These are phyloP conservation scores for Kernera saxatilis DNA, from an alignment of 345 rosid species.

Conservation along the genomic window DNA sequence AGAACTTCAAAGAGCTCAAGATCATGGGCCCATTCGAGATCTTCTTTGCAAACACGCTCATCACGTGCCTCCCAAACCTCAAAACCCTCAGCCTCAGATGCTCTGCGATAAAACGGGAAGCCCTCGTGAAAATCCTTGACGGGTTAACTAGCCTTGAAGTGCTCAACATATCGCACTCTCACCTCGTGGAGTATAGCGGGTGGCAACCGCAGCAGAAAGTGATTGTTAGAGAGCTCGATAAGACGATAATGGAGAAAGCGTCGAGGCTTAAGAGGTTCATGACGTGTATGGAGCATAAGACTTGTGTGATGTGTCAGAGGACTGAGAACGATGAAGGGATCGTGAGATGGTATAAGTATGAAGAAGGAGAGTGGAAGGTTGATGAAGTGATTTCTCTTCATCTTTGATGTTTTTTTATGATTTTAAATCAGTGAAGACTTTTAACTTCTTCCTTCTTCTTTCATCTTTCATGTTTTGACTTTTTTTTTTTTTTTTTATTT, in stretches of 20 bases:
- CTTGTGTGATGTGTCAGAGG: slow-evolving; percentile 74
- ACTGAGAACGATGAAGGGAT: slow-evolving; percentile 68
- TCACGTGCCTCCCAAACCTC: slow-evolving; percentile 41
- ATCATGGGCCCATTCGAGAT: slow-evolving; percentile 73
- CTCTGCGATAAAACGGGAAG: slow-evolving; percentile 51
- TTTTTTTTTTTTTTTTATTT: neutral
- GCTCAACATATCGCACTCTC: slow-evolving; percentile 78
- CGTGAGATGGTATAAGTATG: slow-evolving; percentile 84
- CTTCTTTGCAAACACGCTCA: slow-evolving; percentile 44
- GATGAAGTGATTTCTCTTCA: slow-evolving; percentile 63
- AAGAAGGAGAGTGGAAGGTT: slow-evolving; percentile 72
- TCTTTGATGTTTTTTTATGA: slow-evolving; percentile 18
- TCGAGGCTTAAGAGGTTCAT: slow-evolving; percentile 48
- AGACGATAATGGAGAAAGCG: slow-evolving; percentile 51
- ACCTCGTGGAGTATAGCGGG: slow-evolving; percentile 41
- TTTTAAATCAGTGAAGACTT: slow-evolving; percentile 22
- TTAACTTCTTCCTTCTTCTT: neutral
- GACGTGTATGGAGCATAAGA: slow-evolving; percentile 51
- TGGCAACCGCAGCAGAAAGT: slow-evolving; percentile 39
- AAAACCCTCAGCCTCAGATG: slow-evolving; percentile 70
- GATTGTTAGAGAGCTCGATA: slow-evolving; percentile 44
- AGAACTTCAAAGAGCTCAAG: slow-evolving; percentile 47
- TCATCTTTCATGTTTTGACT: too few species aligned
- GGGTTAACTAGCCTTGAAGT: slow-evolving; percentile 52
- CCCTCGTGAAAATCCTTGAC: slow-evolving; percentile 54